Conservation (phyloP, 768 basidiomycete species). For the Hemileccinum rubropunctum region DNA sequence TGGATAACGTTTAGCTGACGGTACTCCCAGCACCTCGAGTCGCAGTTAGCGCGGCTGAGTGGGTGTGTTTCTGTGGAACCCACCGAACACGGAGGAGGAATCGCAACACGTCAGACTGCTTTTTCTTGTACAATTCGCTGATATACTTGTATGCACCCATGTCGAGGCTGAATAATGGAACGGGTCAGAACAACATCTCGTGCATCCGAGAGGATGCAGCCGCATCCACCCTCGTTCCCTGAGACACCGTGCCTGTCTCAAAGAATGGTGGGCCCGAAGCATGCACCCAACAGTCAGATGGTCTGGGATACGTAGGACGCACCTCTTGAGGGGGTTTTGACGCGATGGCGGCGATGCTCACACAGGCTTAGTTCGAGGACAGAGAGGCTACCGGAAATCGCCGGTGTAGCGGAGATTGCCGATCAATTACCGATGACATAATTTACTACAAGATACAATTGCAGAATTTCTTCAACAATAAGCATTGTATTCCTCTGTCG, state of each 20-base stretch:
- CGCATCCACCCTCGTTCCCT: conserved; percentile 23
- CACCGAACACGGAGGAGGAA: conserved; percentile 97
- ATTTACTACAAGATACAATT: conserved; percentile 6
- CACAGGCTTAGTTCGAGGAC: conserved; percentile 1
- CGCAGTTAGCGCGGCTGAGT: conserved; percentile 4
- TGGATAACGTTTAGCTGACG: conserved; percentile 98
- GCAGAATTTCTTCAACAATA: conserved; percentile 14
- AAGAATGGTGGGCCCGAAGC: conserved; percentile 1
- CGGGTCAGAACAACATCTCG: conserved; percentile 9
- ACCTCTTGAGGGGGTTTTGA: conserved; percentile 29
- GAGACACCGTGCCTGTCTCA: conserved; percentile 6
- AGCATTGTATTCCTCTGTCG: conserved; percentile 17
- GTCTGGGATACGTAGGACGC: conserved; percentile 13
- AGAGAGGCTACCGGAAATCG: conserved; percentile 15
- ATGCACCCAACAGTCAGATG: background rate
- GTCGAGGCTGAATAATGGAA: conserved; percentile 40
- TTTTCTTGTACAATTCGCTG: conserved; percentile 97
- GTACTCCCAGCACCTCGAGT: conserved; percentile 87
- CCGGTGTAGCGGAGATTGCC: conserved; percentile 26
- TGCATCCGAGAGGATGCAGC: conserved; percentile 15
- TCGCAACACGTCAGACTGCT: conserved; percentile 94
- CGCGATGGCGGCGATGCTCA: conserved; percentile 9
- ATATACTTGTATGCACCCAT: conserved; percentile 98
- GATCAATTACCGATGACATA: conserved; percentile 5
- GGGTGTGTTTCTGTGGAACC: conserved; percentile 22